A percentile compares a stretch with the other conserved stretches of the same genome.
Evolutionary conservation across 768 basidiomycete genomes (phyloP).

Genomic region (Clitopilus passeckerianus): DNA sequence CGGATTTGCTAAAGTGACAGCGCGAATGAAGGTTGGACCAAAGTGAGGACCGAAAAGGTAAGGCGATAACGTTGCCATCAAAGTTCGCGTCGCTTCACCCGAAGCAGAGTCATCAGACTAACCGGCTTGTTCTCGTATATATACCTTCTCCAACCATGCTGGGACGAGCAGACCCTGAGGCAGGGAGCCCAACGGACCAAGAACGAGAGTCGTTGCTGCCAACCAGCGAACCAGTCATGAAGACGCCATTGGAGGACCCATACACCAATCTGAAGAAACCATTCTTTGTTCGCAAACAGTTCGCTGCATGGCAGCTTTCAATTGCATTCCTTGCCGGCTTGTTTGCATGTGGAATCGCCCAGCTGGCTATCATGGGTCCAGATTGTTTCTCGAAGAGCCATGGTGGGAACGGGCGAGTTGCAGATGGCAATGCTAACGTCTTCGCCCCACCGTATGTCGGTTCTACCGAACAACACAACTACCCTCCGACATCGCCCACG

Average conservation of each 20-base stretch:
- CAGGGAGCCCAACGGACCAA: constrained; percentile 10
- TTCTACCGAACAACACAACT: constrained; percentile 63
- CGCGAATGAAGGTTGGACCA: not conserved
- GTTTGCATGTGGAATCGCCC: constrained; percentile 42
- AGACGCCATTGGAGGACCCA: constrained; percentile 1
- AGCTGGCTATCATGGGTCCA: constrained; percentile 41
- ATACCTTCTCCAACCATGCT: constrained; percentile 5
- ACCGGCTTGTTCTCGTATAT: not conserved
- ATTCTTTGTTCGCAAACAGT: constrained; percentile 12
- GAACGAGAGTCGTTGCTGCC: constrained; percentile 36
- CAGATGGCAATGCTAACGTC: constrained; percentile 17
- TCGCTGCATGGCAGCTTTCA: constrained; percentile 32
- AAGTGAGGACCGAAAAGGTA: not conserved
- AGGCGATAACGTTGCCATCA: not conserved
- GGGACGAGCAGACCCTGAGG: constrained; percentile 16
- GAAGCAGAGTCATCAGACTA: not conserved
- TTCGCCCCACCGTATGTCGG: constrained; percentile 68
- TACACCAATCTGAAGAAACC: not conserved
- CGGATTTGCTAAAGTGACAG: not conserved
- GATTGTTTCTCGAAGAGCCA: constrained; percentile 26
- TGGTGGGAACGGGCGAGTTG: not conserved
- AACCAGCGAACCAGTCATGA: constrained; percentile 5
- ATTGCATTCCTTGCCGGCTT: constrained; percentile 53
- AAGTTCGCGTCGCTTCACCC: not conserved
- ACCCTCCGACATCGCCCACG: constrained; percentile 70